These are phyloP conservation scores for Rusavskia elegans DNA, from an alignment of 495 filamentous ascomycete genomes.

Conservation along the genomic window DNA sequence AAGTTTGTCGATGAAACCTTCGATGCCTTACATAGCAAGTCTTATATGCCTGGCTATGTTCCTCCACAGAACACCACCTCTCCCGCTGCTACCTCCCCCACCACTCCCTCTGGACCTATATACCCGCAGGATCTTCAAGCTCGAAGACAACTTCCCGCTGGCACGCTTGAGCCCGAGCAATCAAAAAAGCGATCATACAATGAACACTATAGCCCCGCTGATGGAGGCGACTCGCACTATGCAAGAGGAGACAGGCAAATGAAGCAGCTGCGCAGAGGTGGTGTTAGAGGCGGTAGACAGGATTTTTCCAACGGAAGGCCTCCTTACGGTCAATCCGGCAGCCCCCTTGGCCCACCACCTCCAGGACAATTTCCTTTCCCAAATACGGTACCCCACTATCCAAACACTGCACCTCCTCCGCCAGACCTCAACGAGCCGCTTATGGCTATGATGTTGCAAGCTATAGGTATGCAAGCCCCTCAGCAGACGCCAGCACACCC, in stretches of 20 bases:
- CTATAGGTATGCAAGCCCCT: conserved; percentile 44
- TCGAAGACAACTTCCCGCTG: conserved; percentile 6
- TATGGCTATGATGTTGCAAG: conserved; percentile 55
- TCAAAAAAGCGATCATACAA: conserved; percentile 43
- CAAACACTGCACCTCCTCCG: conserved; percentile 12
- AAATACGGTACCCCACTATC: conserved; percentile 17
- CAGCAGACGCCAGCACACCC: conserved; percentile 5
- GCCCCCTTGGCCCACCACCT: conserved; percentile 10
- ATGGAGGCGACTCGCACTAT: conserved; percentile 26
- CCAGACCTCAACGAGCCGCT: conserved; percentile 47
- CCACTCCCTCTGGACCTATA: conserved; percentile 20
- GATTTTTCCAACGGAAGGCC: conserved; percentile 19
- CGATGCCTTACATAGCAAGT: conserved; percentile 46
- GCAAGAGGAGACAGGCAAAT: conserved; percentile 33
- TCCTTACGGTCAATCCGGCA: not conserved
- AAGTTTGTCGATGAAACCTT: conserved; percentile 82
- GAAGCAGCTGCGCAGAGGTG: conserved; percentile 63
- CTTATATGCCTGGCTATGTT: conserved; percentile 39
- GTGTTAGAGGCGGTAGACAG: conserved; percentile 35
- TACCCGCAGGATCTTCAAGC: conserved; percentile 13
- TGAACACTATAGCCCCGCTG: conserved; percentile 39
- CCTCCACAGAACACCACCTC: conserved; percentile 23
- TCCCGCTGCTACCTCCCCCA: not conserved
- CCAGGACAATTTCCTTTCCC: conserved; percentile 24
- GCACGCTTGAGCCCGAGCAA: conserved; percentile 11